Evolutionary conservation across 208 protist species (phyloP).

Genomic region (Wallacemonas sp.): DNA sequence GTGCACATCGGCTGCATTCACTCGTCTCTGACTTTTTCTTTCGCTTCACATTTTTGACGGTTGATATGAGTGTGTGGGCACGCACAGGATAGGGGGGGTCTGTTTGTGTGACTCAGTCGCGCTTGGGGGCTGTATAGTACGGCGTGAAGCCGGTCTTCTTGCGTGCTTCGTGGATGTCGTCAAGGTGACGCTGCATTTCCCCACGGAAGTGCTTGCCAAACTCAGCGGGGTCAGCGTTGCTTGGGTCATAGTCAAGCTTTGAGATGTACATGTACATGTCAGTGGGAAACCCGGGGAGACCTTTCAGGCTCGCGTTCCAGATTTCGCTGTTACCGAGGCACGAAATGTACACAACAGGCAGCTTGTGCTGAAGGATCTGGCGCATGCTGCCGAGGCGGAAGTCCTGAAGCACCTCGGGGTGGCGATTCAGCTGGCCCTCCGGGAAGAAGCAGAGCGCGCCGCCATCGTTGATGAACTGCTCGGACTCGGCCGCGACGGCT

Average conservation of each 20-base stretch:
- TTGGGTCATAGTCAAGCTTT: constrained; percentile 52
- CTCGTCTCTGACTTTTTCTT: too few species aligned
- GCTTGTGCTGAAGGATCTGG: constrained; percentile 49
- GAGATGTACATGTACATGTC: constrained; percentile 65
- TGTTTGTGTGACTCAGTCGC: neutral
- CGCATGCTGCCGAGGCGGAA: constrained; percentile 78
- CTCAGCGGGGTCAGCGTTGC: constrained; percentile 29
- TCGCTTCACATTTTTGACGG: too few species aligned
- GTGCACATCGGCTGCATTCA: too few species aligned
- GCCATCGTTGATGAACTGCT: constrained; percentile 41
- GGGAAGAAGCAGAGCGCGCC: constrained; percentile 71
- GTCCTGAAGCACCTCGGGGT: constrained; percentile 46
- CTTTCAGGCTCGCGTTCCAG: constrained; percentile 50
- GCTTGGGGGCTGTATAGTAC: constrained; percentile 9
- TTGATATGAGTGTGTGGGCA: too few species aligned
- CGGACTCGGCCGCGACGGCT: constrained; percentile 40
- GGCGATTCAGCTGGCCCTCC: constrained; percentile 71
- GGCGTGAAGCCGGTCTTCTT: constrained; percentile 18
- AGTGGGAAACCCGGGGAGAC: constrained; percentile 56
- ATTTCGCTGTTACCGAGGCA: constrained; percentile 54
- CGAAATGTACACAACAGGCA: constrained; percentile 53
- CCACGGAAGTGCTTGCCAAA: constrained; percentile 21
- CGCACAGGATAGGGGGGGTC: too few species aligned
- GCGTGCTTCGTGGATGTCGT: constrained; percentile 28
- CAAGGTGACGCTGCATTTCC: constrained; percentile 38